Base-by-base conservation (phyloP, 345 rosid species). In the Euphorbia lathyris region DNA sequence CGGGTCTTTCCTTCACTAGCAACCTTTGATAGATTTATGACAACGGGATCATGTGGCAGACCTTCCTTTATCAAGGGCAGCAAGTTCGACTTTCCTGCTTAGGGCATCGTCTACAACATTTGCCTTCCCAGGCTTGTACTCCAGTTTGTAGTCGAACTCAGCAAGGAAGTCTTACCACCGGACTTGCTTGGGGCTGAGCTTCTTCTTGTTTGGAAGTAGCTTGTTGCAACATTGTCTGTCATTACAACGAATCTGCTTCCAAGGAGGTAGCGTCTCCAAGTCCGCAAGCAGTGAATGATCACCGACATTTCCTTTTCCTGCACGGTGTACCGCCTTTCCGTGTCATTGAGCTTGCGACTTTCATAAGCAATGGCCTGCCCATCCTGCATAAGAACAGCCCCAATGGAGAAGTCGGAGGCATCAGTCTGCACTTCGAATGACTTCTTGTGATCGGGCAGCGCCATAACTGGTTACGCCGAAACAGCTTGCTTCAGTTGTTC, bases 31-130 rank as follows among this genome's bases (percentile, higher is more conserved):
- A 61, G 9, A 5, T 17, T 61, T 7, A 29, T n/a, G 8, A 43
- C 30, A 0, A n/a, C 3, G 1, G 13, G 1, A 8, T 26, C 51
- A 6, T 13, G 17, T 3, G 0, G 0, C 0, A 38, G 1, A 0
- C 70, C 56, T n/a, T 64, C 25, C 12, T 25, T 43, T 30, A 71
- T 53, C 0, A 29, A 59, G 0, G 3, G 1, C 12, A 0, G 4
- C 13, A 2, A 59, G 38, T 30, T 59, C 42, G 0, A 0, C 42
- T 10, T 59, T 59, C 13, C 45, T 3, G 12, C 45, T 42, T 42
- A 42, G 9, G 3, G 45, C 45, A 10, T 42, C 45, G 8, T 3
- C 45, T 10, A 42, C 45, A 7, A 42, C 45, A 42, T 42, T 42
- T 7, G 45, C 45, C 45, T 42, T 42, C 1, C 45, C 45, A 1